Evolutionary conservation across 1,284 basidiomycete genomes (phyloP).

Genomic region (Sanguinoderma infundibulare): DNA sequence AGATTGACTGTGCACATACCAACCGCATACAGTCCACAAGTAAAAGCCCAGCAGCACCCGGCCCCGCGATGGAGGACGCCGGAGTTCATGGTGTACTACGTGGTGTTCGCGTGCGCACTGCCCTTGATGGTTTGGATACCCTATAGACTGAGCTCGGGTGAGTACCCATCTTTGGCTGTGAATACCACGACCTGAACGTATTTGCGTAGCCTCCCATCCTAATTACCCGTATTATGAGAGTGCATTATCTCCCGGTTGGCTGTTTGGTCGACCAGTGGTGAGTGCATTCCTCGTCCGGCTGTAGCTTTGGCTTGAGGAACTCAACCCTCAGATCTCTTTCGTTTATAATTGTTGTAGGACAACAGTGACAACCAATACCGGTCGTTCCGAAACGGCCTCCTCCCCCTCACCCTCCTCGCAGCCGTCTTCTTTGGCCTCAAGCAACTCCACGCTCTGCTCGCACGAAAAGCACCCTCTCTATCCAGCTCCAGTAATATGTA

Average conservation of each 20-base stretch:
- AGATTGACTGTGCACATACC: conserved; percentile 55
- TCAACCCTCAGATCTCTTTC: background rate
- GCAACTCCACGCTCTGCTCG: conserved; percentile 28
- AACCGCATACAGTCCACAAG: conserved; percentile 37
- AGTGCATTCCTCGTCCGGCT: conserved; percentile 36
- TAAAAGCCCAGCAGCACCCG: conserved; percentile 28
- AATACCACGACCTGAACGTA: background rate
- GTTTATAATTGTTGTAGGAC: conserved; percentile 56
- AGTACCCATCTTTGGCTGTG: conserved; percentile 36
- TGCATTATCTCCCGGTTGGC: conserved; percentile 71
- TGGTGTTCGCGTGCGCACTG: conserved; percentile 66
- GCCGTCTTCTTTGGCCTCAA: conserved; percentile 52
- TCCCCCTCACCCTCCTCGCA: conserved; percentile 59
- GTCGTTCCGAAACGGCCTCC: conserved; percentile 78
- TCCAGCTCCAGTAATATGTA: conserved; percentile 15
- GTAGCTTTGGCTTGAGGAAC: background rate
- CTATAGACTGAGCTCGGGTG: conserved; percentile 76
- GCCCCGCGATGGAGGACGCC: conserved; percentile 75
- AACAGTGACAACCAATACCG: conserved; percentile 88
- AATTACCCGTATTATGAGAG: conserved; percentile 72
- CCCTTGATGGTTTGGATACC: conserved; percentile 86
- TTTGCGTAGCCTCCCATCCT: conserved; percentile 62
- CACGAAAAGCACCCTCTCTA: background rate
- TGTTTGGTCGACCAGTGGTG: conserved; percentile 69
- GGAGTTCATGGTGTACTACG: conserved; percentile 85